These are phyloP conservation scores for Paraphaeosphaeria minitans DNA, from an alignment of 2,329 filamentous ascomycete genomes.

Conservation along the genomic window DNA sequence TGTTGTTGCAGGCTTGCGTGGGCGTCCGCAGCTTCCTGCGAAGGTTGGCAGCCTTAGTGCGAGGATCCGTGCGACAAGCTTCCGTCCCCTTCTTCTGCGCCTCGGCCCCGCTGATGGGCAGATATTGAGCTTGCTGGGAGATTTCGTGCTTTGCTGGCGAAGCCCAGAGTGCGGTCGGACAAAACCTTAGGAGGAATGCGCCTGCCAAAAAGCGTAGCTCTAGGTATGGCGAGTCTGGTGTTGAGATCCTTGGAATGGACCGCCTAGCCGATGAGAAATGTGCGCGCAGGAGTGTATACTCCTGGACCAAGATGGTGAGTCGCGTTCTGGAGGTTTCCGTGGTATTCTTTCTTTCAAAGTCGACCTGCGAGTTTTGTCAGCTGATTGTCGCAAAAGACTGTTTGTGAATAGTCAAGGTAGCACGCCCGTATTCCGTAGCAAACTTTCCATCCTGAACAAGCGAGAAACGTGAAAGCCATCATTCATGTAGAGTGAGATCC, in stretches of 20 bases:
- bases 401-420: neutral
- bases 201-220: neutral
- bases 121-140: neutral
- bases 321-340: neutral
- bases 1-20: constrained; percentile 29
- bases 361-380: neutral
- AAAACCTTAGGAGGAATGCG: neutral
- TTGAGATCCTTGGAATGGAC: neutral
- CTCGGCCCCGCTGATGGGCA: constrained; percentile 2
- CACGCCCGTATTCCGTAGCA: neutral
- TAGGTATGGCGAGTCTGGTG: neutral
- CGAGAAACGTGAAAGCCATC: neutral
- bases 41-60: constrained; percentile 27
- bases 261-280: neutral
- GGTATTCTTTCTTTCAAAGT: neutral
- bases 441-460: neutral
- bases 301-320: neutral
- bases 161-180: neutral
- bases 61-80: constrained; percentile 10
- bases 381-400: neutral
- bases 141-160: neutral
- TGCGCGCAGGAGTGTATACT: neutral
- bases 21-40: constrained; percentile 23
- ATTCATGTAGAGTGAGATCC: neutral
- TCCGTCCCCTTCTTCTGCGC: constrained; percentile 6